Percentiles rank a stretch among this genome's conserved stretches.
Evolutionary conservation across 106 monocot genomes (phyloP).

Genomic region (Platanthera zijinensis): DNA sequence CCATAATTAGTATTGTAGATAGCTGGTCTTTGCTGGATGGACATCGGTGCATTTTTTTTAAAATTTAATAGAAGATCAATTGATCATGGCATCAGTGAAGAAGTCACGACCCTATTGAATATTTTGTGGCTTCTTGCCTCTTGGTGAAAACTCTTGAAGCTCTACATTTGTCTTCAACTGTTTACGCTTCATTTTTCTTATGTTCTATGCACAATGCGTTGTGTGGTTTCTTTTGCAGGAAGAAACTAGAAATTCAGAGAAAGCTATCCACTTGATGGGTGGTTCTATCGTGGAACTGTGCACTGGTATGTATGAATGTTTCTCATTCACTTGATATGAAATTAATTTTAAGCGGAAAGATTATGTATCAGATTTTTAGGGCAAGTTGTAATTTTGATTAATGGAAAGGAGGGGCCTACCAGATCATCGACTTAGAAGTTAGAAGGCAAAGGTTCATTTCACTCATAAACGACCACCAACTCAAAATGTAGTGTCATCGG

Average conservation of each 20-base stretch:
- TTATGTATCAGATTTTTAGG: too few species aligned
- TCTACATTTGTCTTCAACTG: background rate
- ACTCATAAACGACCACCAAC: too few species aligned
- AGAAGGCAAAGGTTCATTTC: too few species aligned
- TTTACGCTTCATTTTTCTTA: background rate
- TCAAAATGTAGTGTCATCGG: too few species aligned
- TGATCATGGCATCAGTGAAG: background rate
- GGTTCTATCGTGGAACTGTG: constrained; percentile 56
- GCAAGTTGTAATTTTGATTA: too few species aligned
- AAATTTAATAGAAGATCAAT: background rate
- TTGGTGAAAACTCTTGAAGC: background rate
- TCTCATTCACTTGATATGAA: background rate
- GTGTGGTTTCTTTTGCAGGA: constrained; percentile 40
- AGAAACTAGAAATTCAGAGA: constrained; percentile 58
- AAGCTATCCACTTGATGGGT: constrained; percentile 64
- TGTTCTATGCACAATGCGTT: background rate
- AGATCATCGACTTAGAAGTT: too few species aligned
- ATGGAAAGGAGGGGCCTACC: too few species aligned
- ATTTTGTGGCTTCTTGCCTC: background rate
- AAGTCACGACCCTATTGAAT: background rate
- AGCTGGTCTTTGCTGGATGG: background rate
- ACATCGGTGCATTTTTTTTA: background rate
- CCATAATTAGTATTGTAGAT: background rate
- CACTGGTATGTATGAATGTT: constrained; percentile 32
- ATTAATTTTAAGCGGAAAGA: too few species aligned